Evolutionary conservation across 305 asterid species (phyloP).

Genomic region (Rubia peregrina): DNA sequence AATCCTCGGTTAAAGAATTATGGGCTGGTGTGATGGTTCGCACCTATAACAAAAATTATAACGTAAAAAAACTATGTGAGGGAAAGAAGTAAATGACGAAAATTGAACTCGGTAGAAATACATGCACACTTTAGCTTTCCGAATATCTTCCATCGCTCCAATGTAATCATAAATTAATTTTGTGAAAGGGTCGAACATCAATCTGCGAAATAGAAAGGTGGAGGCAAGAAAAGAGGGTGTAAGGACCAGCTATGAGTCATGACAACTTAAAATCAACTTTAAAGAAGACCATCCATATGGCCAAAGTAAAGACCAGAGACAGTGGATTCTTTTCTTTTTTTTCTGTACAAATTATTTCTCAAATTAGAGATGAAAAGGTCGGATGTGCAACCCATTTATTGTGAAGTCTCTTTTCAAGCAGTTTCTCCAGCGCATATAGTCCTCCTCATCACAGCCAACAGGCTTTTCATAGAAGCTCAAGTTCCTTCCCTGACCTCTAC

Average conservation of each 20-base stretch:
- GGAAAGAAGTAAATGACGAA: conserved; percentile 18
- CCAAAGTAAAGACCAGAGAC: background rate
- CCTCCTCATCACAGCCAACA: conserved; percentile 57
- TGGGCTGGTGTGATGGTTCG: conserved; percentile 65
- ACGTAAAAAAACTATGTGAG: conserved; percentile 24
- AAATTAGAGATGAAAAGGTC: conserved; percentile 22
- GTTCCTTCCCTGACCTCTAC: conserved; percentile 34
- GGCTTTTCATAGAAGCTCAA: conserved; percentile 52
- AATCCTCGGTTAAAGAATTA: conserved; percentile 71
- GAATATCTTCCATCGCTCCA: conserved; percentile 74
- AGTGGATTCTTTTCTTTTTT: background rate
- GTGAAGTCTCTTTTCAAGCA: conserved; percentile 80
- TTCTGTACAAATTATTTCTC: conserved; percentile 7
- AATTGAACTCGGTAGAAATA: conserved; percentile 41
- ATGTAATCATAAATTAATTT: conserved; percentile 79
- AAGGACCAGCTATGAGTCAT: conserved; percentile 13
- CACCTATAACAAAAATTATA: conserved; percentile 41
- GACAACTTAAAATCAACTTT: background rate
- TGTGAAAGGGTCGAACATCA: conserved; percentile 81
- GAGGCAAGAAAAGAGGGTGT: conserved; percentile 12
- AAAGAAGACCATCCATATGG: background rate
- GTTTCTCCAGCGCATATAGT: conserved; percentile 80
- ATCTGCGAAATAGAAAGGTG: conserved; percentile 39
- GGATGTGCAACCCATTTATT: conserved; percentile 60
- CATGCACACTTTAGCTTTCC: conserved; percentile 93